phyloP scores from a whole-genome alignment of 2,329 filamentous ascomycete genomes.

The Aspergillaceae sp. region DNA sequence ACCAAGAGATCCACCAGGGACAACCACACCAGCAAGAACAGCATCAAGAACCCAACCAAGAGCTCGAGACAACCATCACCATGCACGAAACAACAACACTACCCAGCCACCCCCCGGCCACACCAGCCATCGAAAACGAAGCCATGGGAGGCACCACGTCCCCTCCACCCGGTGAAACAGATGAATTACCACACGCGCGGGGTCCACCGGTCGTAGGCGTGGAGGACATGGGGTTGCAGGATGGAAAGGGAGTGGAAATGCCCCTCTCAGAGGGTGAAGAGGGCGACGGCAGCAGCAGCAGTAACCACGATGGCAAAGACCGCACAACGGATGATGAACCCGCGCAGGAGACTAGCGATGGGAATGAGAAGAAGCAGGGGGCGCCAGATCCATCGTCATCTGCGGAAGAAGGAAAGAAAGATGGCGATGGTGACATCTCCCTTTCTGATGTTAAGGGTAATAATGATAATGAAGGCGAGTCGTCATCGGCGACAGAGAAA shows the following conservation, averaged over 20 bases:
- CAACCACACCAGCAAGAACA: not conserved
- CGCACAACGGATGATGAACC: constrained; percentile 1
- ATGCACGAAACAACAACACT: constrained; percentile 1
- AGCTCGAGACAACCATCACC: not conserved
- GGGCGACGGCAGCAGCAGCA: constrained; percentile 2
- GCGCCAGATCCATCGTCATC: not conserved
- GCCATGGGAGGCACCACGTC: constrained; percentile 12
- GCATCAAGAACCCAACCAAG: constrained; percentile 1
- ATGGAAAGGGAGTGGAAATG: constrained; percentile 39
- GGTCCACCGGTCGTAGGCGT: constrained; percentile 79
- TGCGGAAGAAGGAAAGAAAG: not conserved
- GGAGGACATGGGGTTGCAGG: constrained; percentile 74
- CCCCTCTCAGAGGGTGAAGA: constrained; percentile 19
- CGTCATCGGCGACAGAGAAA: not conserved
- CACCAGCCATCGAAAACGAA: constrained; percentile 12
- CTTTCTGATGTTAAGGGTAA: not conserved
- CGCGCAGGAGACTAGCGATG: constrained; percentile 2
- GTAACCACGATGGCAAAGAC: constrained; percentile 1
- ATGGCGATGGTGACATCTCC: not conserved
- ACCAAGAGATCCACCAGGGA: not conserved
- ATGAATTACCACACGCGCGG: constrained; percentile 64
- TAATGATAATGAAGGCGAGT: not conserved
- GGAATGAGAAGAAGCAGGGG: constrained; percentile 1
- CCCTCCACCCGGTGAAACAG: constrained; percentile 45
- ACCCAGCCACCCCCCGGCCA: not conserved